These are phyloP conservation scores for Articulospora tetracladia DNA, from an alignment of 495 filamentous ascomycete species.

Conservation along the genomic window DNA sequence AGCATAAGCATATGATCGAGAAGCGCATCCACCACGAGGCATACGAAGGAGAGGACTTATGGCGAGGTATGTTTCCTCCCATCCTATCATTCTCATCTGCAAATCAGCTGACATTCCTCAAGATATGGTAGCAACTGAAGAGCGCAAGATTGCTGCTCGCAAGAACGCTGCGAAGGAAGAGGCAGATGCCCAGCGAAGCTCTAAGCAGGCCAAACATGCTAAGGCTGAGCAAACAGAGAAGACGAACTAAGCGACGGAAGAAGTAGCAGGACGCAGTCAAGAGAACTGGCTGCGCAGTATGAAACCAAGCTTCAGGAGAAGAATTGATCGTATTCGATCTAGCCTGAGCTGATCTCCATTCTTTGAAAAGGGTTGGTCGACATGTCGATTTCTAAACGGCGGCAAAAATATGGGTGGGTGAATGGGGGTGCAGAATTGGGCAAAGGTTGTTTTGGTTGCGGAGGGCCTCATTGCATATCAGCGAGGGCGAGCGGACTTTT, in stretches of 20 bases:
- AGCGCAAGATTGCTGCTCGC: constrained; percentile 58
- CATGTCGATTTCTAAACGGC: not conserved
- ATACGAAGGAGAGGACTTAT: constrained; percentile 78
- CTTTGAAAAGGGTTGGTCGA: not conserved
- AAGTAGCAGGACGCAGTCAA: constrained; percentile 12
- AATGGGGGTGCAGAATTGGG: too few species aligned
- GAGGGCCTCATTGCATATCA: too few species aligned
- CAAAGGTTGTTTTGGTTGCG: too few species aligned
- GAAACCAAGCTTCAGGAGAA: constrained; percentile 28
- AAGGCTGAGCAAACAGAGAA: constrained; percentile 14
- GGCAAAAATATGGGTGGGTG: too few species aligned
- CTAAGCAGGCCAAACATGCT: constrained; percentile 19
- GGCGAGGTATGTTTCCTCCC: constrained; percentile 59
- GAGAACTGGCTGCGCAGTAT: not conserved
- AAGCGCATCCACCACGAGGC: constrained; percentile 69
- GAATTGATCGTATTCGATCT: not conserved
- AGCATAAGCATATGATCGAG: constrained; percentile 68
- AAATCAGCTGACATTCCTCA: not conserved
- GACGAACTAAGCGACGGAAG: constrained; percentile 21
- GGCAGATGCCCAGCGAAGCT: not conserved
- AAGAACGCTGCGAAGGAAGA: constrained; percentile 42
- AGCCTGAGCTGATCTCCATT: not conserved
- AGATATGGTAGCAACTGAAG: constrained; percentile 79
- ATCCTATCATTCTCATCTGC: not conserved
- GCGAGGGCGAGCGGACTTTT: too few species aligned